A percentile compares a stretch with the other conserved stretches of the same genome.
These are phyloP conservation scores for Penicillium sp. DNA, from an alignment of 2,329 filamentous ascomycete species.

Conservation along the genomic window DNA sequence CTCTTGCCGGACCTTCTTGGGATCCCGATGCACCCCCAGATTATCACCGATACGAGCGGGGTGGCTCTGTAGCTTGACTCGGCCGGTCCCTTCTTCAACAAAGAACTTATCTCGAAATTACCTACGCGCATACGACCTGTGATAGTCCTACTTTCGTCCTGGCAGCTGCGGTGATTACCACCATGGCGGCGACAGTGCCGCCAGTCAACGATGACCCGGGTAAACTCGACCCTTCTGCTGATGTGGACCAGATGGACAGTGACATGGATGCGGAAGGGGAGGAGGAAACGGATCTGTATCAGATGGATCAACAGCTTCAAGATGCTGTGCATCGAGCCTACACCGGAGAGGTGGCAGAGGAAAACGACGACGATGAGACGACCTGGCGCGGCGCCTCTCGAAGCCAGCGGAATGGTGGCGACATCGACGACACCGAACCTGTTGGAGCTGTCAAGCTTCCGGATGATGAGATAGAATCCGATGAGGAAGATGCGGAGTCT, in stretches of 20 bases:
- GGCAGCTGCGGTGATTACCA: constrained; percentile 37
- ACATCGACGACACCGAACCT: constrained; percentile 41
- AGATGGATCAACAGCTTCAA: constrained; percentile 38
- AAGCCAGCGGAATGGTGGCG: constrained; percentile 33
- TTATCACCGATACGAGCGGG: constrained; percentile 24
- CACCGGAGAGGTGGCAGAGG: constrained; percentile 28
- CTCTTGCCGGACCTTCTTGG: constrained; percentile 4
- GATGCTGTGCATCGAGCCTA: constrained; percentile 36
- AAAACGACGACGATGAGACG: constrained; percentile 33
- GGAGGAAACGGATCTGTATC: constrained; percentile 40
- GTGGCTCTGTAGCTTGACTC: constrained; percentile 28
- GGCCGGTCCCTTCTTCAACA: constrained; percentile 16
- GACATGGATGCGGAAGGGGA: constrained; percentile 44
- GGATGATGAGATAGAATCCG: constrained; percentile 23
- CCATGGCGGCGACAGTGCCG: constrained; percentile 40
- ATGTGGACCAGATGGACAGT: constrained; percentile 33
- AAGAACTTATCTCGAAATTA: constrained; percentile 5
- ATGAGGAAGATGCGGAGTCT: constrained; percentile 40
- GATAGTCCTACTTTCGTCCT: constrained; percentile 24
- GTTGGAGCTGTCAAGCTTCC: constrained; percentile 37
- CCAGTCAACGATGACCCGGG: constrained; percentile 34
- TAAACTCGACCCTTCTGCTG: constrained; percentile 26
- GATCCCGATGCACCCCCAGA: constrained; percentile 22
- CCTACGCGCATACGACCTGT: constrained; percentile 7
- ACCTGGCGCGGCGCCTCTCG: constrained; percentile 23